Conservation (phyloP, 2,329 filamentous ascomycete species). For the Fusarium poae region DNA sequence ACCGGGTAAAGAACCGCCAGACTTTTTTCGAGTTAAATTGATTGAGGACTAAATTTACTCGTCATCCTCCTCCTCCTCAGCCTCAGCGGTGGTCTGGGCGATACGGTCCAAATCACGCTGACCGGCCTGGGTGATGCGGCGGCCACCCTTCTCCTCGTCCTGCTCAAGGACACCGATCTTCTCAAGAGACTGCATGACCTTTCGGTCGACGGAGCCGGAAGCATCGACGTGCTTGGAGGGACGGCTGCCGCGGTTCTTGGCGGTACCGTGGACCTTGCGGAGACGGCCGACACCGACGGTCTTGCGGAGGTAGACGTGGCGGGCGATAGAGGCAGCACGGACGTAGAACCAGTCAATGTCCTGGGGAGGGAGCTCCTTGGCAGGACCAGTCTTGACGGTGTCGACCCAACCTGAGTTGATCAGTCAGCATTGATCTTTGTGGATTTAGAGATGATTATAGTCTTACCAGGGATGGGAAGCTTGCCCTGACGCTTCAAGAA, state of each 20-base stretch:
- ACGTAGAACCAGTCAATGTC: conserved; percentile 96
- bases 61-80: conserved; percentile 75
- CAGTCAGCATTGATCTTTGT: conserved; percentile 15
- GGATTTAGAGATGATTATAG: accelerated
- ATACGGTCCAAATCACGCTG: conserved; percentile 99
- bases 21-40: conserved; percentile 45
- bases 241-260: conserved; percentile 95
- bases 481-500: conserved; percentile 97
- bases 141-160: conserved; percentile 98
- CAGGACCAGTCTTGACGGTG: conserved; percentile 97
- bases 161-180: conserved; percentile 99
- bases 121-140: conserved; percentile 96
- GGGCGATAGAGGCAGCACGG: conserved; percentile 93
- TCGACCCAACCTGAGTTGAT: conserved; percentile 87
- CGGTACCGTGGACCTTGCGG: conserved; percentile 93
- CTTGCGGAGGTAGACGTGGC: conserved; percentile 99
- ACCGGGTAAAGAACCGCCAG: conserved; percentile 35
- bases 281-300: conserved; percentile 98
- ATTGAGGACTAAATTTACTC: conserved; percentile 63
- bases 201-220: conserved; percentile 95
- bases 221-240: conserved; percentile 97
- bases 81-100: conserved; percentile 82
- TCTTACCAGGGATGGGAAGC: conserved; percentile 88
- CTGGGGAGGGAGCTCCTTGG: conserved; percentile 98
- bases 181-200: conserved; percentile 96